Evolutionary conservation across 441 rosid genomes (phyloP).

Genomic region (Populus hybrid): DNA sequence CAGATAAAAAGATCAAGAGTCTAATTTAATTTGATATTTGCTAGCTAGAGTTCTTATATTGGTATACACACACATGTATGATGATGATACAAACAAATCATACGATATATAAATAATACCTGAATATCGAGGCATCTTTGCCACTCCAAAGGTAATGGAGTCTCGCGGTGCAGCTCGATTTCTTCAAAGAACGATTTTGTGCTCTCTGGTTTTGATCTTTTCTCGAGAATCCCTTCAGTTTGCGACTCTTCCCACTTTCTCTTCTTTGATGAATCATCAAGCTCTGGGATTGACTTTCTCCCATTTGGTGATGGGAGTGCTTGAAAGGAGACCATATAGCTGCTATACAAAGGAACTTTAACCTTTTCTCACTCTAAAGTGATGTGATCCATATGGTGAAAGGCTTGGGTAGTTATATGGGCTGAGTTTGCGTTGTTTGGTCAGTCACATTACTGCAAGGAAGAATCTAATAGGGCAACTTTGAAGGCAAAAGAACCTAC

Average conservation of each 20-base stretch:
- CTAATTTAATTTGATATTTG: neutral
- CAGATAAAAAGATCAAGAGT: neutral
- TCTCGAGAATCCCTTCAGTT: slow-evolving; percentile 21
- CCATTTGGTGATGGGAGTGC: slow-evolving; percentile 34
- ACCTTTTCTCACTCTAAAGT: neutral
- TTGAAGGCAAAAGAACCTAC: slow-evolving; percentile 23
- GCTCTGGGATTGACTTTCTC: slow-evolving; percentile 22
- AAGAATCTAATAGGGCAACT: slow-evolving; percentile 24
- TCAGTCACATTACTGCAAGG: slow-evolving; percentile 15
- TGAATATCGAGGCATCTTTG: slow-evolving; percentile 62
- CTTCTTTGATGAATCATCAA: slow-evolving; percentile 42
- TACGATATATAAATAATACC: slow-evolving; percentile 33
- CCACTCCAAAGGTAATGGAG: slow-evolving; percentile 66
- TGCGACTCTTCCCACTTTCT: slow-evolving; percentile 41
- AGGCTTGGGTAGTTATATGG: slow-evolving; percentile 34
- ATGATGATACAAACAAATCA: neutral
- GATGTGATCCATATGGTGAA: slow-evolving; percentile 20
- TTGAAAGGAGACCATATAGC: slow-evolving; percentile 54
- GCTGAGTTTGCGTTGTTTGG: slow-evolving; percentile 14
- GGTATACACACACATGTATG: neutral
- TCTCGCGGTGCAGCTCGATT: slow-evolving; percentile 64
- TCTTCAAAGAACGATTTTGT: slow-evolving; percentile 39
- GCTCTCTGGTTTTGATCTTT: slow-evolving; percentile 26
- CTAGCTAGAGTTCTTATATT: too few species aligned
- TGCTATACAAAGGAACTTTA: neutral